phyloP scores from a whole-genome alignment of 2,329 filamentous ascomycete genomes.

The Fusarium sp. region DNA sequence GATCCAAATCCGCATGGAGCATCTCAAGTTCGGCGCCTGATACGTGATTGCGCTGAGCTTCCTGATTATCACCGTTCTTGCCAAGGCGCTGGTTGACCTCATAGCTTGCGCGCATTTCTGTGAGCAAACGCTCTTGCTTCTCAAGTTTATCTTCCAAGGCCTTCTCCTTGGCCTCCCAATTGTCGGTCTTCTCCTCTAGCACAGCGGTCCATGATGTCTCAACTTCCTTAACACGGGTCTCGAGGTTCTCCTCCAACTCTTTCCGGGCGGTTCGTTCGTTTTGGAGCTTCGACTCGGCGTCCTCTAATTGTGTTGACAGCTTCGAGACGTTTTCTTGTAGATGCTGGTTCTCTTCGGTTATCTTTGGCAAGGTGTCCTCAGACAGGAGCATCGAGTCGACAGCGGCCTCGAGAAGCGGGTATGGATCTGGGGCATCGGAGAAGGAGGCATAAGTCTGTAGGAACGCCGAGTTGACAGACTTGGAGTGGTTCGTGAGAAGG shows the following conservation, averaged over 20 bases:
- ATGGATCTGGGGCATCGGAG: slow-evolving; percentile 95
- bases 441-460: slow-evolving; percentile 91
- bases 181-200: slow-evolving; percentile 91
- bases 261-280: slow-evolving; percentile 78
- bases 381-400: slow-evolving; percentile 93
- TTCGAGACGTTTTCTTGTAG: slow-evolving; percentile 81
- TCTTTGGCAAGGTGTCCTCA: slow-evolving; percentile 89
- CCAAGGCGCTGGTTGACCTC: slow-evolving; percentile 93
- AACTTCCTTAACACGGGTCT: slow-evolving; percentile 86
- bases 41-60: slow-evolving; percentile 71
- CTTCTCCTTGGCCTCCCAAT: slow-evolving; percentile 95
- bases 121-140: slow-evolving; percentile 90
- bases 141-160: slow-evolving; percentile 92
- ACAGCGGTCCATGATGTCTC: slow-evolving; percentile 91
- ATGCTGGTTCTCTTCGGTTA: slow-evolving; percentile 88
- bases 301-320: slow-evolving; percentile 83
- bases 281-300: slow-evolving; percentile 82
- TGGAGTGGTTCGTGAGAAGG: slow-evolving; percentile 93
- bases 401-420: slow-evolving; percentile 93
- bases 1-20: slow-evolving; percentile 89
- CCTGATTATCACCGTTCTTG: slow-evolving; percentile 72
- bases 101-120: slow-evolving; percentile 95
- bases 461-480: slow-evolving; percentile 92
- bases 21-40: slow-evolving; percentile 93
- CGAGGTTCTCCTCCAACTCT: slow-evolving; percentile 79